phyloP scores from a whole-genome alignment of 805 yeast genomes.

The Candida sakaeoensis region DNA sequence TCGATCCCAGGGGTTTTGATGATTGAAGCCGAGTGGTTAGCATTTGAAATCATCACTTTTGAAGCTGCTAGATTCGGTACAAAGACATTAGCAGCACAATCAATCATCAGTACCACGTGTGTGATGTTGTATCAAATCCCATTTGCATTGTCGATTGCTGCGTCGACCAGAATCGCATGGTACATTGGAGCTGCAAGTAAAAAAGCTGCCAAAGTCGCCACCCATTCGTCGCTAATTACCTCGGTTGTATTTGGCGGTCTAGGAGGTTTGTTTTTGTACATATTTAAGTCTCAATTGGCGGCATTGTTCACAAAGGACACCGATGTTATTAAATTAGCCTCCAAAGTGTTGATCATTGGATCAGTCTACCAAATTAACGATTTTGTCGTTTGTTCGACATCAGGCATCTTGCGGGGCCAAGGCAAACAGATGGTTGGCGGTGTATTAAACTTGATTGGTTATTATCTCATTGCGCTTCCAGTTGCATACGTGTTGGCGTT shows the following conservation, averaged over 20 bases:
- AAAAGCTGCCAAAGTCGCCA: constrained; percentile 32
- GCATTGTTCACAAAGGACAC: constrained; percentile 39
- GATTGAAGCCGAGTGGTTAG: constrained; percentile 78
- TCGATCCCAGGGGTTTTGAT: constrained; percentile 73
- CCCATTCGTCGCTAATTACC: constrained; percentile 31
- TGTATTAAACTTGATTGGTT: constrained; percentile 43
- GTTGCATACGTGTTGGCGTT: constrained; percentile 44
- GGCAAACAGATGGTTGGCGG: constrained; percentile 59
- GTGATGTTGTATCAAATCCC: constrained; percentile 70
- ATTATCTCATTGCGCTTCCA: constrained; percentile 49
- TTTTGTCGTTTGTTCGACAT: constrained; percentile 45
- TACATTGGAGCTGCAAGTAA: constrained; percentile 62
- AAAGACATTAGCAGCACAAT: constrained; percentile 66
- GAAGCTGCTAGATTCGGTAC: constrained; percentile 68
- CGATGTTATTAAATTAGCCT: constrained; percentile 33
- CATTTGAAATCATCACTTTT: constrained; percentile 71
- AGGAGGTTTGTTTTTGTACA: constrained; percentile 35
- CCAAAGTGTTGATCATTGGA: constrained; percentile 42
- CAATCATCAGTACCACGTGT: constrained; percentile 66
- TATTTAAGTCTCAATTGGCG: constrained; percentile 36
- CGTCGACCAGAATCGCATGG: constrained; percentile 75
- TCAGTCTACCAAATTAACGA: constrained; percentile 53
- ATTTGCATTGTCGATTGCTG: constrained; percentile 70
- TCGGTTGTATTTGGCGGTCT: constrained; percentile 33
- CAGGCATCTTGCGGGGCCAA: constrained; percentile 56